A percentile compares a stretch with the other conserved stretches of the same genome.
These are phyloP conservation scores for Sporothrix euskadiensis DNA, from an alignment of 2,329 filamentous ascomycete species.

Conservation along the genomic window DNA sequence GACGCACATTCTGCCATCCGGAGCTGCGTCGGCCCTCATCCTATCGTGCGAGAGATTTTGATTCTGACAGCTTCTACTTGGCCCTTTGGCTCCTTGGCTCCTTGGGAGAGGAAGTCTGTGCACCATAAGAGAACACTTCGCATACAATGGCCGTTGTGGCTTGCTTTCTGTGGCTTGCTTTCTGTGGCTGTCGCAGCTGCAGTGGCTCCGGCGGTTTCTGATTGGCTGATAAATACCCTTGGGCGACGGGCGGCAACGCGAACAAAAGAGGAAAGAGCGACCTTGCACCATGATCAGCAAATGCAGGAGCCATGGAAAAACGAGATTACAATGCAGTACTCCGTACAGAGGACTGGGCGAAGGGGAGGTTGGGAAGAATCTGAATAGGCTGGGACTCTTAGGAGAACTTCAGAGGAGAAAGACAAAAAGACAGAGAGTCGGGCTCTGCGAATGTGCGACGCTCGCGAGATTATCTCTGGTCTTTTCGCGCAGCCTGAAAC, in stretches of 20 bases:
- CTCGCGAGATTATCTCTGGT: neutral
- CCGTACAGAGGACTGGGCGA: neutral
- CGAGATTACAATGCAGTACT: neutral
- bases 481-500: conserved; percentile 7
- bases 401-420: neutral
- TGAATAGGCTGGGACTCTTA: neutral
- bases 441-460: conserved; percentile 4
- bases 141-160: neutral
- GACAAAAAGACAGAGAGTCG: neutral
- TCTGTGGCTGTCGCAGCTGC: conserved; percentile 1
- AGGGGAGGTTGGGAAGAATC: neutral
- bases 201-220: neutral
- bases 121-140: neutral
- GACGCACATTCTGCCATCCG: neutral
- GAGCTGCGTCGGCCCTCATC: neutral
- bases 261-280: conserved; percentile 9
- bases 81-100: neutral
- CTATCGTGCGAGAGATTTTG: neutral
- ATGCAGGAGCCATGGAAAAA: neutral
- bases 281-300: neutral
- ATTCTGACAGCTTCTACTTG: neutral
- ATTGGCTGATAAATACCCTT: neutral
- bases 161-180: neutral
- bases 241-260: neutral
- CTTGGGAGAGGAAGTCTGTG: neutral